Conservation (phyloP, 805 yeast genomes). For the Myxozyma kluyveri region DNA sequence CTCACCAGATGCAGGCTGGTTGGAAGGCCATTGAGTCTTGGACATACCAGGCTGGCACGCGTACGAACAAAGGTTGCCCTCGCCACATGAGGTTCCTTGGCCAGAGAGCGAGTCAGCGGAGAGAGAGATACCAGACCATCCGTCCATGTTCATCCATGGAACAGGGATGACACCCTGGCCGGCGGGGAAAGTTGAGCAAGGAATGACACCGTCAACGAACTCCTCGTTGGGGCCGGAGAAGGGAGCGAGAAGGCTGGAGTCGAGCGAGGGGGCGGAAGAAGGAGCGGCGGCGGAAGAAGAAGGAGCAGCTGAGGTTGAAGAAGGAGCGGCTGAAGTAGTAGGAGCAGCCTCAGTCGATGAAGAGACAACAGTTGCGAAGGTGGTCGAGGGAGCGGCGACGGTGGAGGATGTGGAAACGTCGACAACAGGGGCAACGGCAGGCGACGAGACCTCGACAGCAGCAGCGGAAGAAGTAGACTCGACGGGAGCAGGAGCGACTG, state of each 20-base stretch:
- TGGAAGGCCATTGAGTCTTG: slow-evolving; percentile 94
- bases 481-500: slow-evolving; percentile 30
- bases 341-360: slow-evolving; percentile 23
- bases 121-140: slow-evolving; percentile 73
- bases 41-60: slow-evolving; percentile 99
- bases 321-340: slow-evolving; percentile 12
- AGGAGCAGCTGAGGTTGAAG: slow-evolving; percentile 19
- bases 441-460: slow-evolving; percentile 38
- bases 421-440: slow-evolving; percentile 31
- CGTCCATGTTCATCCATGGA: slow-evolving; percentile 73
- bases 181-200: slow-evolving; percentile 68
- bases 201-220: slow-evolving; percentile 70
- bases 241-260: slow-evolving; percentile 50
- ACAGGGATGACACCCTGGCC: slow-evolving; percentile 82
- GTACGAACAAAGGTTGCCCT: slow-evolving; percentile 93
- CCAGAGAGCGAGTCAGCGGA: slow-evolving; percentile 58
- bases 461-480: slow-evolving; percentile 33
- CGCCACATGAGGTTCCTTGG: slow-evolving; percentile 64
- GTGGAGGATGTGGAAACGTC: slow-evolving; percentile 28
- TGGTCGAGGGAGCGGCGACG: slow-evolving; percentile 17
- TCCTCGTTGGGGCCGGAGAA: slow-evolving; percentile 55
- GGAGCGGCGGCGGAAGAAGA: slow-evolving; percentile 35
- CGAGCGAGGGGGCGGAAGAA: slow-evolving; percentile 35
- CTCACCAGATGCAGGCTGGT: slow-evolving; percentile 84
- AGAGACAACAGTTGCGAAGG: slow-evolving; percentile 12